These are phyloP conservation scores for Neonectria hederae DNA, from an alignment of 2,329 filamentous ascomycete genomes.

Conservation along the genomic window DNA sequence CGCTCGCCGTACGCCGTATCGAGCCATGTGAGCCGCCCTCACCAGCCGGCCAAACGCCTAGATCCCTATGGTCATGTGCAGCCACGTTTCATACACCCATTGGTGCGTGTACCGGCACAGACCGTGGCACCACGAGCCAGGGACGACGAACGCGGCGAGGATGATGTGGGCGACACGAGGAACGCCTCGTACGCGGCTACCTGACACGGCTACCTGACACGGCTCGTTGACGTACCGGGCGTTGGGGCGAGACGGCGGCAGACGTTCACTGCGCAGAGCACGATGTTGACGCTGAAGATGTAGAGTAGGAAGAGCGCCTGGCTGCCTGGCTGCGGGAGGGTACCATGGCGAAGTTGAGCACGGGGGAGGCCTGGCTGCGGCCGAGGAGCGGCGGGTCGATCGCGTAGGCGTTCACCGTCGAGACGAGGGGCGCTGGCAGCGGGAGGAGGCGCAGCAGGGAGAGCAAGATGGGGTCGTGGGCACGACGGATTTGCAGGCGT, in stretches of 20 bases:
- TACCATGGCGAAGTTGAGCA: constrained; percentile 30
- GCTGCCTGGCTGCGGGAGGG: constrained; percentile 54
- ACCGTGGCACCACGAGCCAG: constrained; percentile 55
- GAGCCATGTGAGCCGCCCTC: constrained; percentile 25
- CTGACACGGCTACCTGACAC: constrained; percentile 46
- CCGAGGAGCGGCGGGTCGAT: constrained; percentile 35
- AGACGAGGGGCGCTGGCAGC: constrained; percentile 10
- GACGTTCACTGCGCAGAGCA: constrained; percentile 47
- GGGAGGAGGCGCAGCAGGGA: constrained; percentile 19
- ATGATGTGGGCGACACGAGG: constrained; percentile 53
- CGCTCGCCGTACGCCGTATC: constrained; percentile 14
- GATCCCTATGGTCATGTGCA: constrained; percentile 38
- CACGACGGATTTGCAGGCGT: constrained; percentile 61
- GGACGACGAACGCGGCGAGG: constrained; percentile 51
- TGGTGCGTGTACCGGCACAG: constrained; percentile 46
- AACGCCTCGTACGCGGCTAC: constrained; percentile 55
- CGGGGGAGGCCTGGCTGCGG: constrained; percentile 26
- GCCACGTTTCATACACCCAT: constrained; percentile 54
- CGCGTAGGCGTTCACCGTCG: constrained; percentile 27
- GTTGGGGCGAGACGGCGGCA: constrained; percentile 37
- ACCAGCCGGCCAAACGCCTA: constrained; percentile 41
- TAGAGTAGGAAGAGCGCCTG: constrained; percentile 53
- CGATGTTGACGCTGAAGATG: constrained; percentile 50
- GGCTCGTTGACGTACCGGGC: constrained; percentile 39
- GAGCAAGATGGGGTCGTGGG: constrained; percentile 19